Conservation (phyloP, 75 land plant species). For the Sequoia sempervirens region DNA sequence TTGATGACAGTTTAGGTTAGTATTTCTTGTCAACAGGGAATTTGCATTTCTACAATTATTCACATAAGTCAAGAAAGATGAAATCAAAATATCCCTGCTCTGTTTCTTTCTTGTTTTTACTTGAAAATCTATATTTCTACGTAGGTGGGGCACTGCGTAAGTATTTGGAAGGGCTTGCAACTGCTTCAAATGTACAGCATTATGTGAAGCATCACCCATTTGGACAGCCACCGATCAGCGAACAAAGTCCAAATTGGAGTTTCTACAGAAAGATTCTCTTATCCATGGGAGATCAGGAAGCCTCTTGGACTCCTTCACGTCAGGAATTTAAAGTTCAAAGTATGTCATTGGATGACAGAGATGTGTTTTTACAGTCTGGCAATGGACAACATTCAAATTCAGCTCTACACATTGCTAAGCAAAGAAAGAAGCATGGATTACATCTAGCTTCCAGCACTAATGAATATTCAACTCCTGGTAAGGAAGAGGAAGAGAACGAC, state of each 20-base stretch:
- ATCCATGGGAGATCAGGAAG: not conserved
- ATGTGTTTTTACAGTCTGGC: not conserved
- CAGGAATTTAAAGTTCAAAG: not conserved
- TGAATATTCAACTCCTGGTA: not conserved
- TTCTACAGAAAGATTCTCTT: constrained; percentile 19
- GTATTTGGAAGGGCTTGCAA: constrained; percentile 52
- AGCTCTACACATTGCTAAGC: not conserved
- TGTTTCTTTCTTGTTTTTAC: not conserved
- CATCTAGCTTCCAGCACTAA: not conserved
- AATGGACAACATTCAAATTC: not conserved
- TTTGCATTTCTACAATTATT: not conserved
- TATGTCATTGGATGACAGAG: not conserved
- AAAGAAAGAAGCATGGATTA: not conserved
- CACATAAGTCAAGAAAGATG: not conserved
- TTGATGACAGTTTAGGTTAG: constrained; percentile 60
- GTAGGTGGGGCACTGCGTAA: constrained; percentile 41
- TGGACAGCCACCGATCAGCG: constrained; percentile 56
- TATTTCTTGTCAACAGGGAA: not conserved
- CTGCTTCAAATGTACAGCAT: constrained; percentile 51
- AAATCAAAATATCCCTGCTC: not conserved
- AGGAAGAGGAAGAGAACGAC: not conserved
- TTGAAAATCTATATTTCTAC: not conserved
- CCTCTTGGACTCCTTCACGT: not conserved
- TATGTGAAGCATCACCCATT: constrained; percentile 62
- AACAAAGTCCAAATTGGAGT: constrained; percentile 40